Base-by-base conservation (phyloP, 148 eudicot genomes). In the Rhododendron williamsianum region DNA sequence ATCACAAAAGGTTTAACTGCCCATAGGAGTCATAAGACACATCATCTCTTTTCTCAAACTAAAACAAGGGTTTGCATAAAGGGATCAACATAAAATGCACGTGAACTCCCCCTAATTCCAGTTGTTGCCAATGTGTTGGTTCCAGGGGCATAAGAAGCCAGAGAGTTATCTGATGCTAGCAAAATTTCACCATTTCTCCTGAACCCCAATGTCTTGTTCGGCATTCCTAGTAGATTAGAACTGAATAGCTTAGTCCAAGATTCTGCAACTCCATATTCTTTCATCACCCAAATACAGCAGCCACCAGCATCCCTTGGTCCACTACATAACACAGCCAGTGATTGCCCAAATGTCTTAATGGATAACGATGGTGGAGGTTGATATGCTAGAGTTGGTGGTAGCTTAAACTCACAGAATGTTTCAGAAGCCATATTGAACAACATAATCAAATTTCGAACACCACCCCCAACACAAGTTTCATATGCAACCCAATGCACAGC, bases 251-350 rank as follows among this genome's bases (percentile, higher is more conserved):
- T 87, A n/a, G 84, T 71, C 89, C 89, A 90, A 8, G 91, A 86
- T 80, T 73, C 84, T 10, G 18, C 46, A 73, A 87, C 87, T 13
- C 89, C 90, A 54, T 88, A 88, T 25, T 85, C 86, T 43, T 56
- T 87, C 90, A 90, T 87, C 41, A 82, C 85, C 92, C 92, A 90
- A 16, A 90, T 84, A 12, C 74, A 56, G 52, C 86, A 88, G 11
- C 74, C 77, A 52, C 76, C 89, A 6, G 18, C 21, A 21, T 63
- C 89, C 23, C 13, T 48, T 41, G 76, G 73, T 80, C 15, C 77
- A 46, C 48, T 18, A 48, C 46, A 43, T 18, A 86, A 54, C 52
- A 88, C 81, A 8, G 84, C 87, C 25, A 76, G 48, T 76, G 79
- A 76, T 21, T 76, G 48, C 25, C 79, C 48, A 76, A 76, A 76